Conservation (phyloP, 352 stramenopile genomes). For the Blastocystis sp. region DNA sequence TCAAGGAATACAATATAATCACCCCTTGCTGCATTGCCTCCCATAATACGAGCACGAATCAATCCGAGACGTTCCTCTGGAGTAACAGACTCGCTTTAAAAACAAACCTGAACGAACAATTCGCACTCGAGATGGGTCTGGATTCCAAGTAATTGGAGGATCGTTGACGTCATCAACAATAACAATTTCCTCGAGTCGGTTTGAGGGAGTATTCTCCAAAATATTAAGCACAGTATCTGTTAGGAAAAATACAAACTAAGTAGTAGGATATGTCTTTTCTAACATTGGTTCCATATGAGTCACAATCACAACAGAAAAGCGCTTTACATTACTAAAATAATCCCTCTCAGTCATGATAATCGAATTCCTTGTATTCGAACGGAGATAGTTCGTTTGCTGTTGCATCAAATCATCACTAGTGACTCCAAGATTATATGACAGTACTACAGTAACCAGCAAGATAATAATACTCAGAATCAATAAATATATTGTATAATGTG, state of each 20-base stretch:
- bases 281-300: constrained; percentile 20
- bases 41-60: constrained; percentile 43
- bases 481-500: not conserved
- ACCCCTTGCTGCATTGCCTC: constrained; percentile 35
- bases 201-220: constrained; percentile 44
- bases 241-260: not conserved
- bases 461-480: not conserved
- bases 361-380: not conserved
- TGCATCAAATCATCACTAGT: not conserved
- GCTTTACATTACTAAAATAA: not conserved
- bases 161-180: constrained; percentile 4
- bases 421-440: not conserved
- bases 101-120: constrained; percentile 17
- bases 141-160: constrained; percentile 43
- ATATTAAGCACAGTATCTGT: constrained; percentile 26
- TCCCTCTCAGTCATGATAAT: constrained; percentile 3
- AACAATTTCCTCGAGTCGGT: constrained; percentile 19
- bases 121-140: constrained; percentile 31
- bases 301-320: constrained; percentile 49
- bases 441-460: not conserved
- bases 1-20: constrained; percentile 57
- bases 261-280: constrained; percentile 59
- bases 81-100: not conserved
- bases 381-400: not conserved
- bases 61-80: constrained; percentile 44